These are phyloP conservation scores for Sequoiadendron giganteum DNA, from an alignment of 75 land plant genomes.

Conservation along the genomic window DNA sequence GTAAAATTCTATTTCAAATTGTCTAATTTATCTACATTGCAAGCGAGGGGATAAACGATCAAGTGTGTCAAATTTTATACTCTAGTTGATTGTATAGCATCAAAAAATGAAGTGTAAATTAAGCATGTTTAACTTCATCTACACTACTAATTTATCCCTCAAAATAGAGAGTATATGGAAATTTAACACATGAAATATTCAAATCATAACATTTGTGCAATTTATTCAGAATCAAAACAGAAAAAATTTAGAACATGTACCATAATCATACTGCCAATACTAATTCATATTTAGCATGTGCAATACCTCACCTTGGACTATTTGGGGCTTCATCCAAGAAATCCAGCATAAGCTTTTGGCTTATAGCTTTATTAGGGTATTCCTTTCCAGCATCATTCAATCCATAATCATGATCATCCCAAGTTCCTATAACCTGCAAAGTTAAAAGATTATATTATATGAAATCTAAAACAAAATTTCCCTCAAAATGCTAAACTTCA, in stretches of 20 bases:
- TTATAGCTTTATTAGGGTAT: slow-evolving; percentile 41
- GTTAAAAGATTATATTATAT: neutral
- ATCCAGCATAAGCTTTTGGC: slow-evolving; percentile 77
- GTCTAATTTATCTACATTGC: neutral
- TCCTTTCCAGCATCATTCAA: slow-evolving; percentile 93
- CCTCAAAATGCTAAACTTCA: neutral
- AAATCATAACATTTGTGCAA: neutral
- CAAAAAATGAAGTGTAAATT: neutral
- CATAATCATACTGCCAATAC: neutral
- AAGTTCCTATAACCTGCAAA: slow-evolving; percentile 79
- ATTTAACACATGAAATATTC: neutral
- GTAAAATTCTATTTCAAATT: too few relatives aligned
- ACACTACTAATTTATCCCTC: neutral
- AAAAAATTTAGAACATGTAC: neutral
- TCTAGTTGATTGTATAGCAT: neutral
- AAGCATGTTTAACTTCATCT: neutral
- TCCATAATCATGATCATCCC: slow-evolving; percentile 98
- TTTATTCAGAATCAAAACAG: neutral
- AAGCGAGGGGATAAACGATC: neutral
- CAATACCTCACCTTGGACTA: slow-evolving; percentile 54
- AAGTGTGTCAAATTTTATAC: neutral
- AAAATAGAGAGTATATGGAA: neutral
- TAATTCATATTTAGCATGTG: neutral
- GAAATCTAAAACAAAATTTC: neutral
- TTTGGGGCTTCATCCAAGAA: slow-evolving; percentile 78